Evolutionary conservation across 441 rosid species (phyloP).

Genomic region (Euphorbia schlechtendalii): DNA sequence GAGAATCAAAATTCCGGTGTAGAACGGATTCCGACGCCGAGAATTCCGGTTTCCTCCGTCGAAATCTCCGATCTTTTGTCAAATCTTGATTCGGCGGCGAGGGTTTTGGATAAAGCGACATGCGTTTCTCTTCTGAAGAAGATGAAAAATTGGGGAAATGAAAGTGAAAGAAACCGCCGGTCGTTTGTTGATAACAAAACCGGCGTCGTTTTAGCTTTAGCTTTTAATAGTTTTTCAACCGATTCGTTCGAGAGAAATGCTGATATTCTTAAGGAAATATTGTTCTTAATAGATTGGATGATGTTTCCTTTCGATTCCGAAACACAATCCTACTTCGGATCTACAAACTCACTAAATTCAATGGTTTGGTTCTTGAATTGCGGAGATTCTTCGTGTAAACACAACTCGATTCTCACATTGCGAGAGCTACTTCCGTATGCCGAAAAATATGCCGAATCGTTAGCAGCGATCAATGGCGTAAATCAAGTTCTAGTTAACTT

Average conservation of each 20-base stretch:
- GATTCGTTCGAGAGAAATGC: constrained; percentile 20
- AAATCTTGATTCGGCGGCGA: constrained; percentile 10
- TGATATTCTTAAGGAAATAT: constrained; percentile 27
- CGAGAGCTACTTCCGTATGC: constrained; percentile 27
- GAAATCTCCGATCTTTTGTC: constrained; percentile 30
- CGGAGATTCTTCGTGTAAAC: constrained; percentile 21
- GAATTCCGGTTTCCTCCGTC: constrained; percentile 31
- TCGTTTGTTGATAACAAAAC: constrained; percentile 28
- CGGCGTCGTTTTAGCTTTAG: constrained; percentile 19
- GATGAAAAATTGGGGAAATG: constrained; percentile 34
- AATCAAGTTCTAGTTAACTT: constrained; percentile 21
- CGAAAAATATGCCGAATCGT: constrained; percentile 8
- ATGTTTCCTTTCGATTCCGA: constrained; percentile 32
- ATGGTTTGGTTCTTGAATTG: constrained; percentile 28
- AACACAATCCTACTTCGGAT: constrained; percentile 24
- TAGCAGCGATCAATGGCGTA: constrained; percentile 25
- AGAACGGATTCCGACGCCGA: constrained; percentile 48
- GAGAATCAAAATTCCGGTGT: constrained; percentile 34
- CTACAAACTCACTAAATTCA: constrained; percentile 23
- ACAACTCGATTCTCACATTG: constrained; percentile 26
- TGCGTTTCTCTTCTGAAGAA: constrained; percentile 23
- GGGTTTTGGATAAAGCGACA: constrained; percentile 17
- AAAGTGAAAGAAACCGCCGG: constrained; percentile 41
- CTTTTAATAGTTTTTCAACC: constrained; percentile 28
- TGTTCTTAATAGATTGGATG: constrained; percentile 23